Conservation (phyloP, 176 grass and related monocot species). For the Poa pratensis region DNA sequence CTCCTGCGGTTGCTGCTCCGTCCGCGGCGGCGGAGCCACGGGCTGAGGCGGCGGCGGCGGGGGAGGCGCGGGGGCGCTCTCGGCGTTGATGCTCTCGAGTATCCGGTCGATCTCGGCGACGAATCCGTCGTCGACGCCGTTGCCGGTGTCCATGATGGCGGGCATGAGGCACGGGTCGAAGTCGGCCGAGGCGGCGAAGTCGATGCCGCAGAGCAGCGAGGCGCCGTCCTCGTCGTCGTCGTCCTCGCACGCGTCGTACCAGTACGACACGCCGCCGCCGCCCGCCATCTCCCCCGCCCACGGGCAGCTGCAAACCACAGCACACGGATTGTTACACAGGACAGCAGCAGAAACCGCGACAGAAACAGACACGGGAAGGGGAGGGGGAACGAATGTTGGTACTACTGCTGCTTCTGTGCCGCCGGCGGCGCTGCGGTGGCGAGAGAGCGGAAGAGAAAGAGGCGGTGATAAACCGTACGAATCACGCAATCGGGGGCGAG, state of each 20-base stretch:
- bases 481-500: constrained; percentile 63
- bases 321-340: constrained; percentile 25
- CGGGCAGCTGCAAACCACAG: constrained; percentile 26
- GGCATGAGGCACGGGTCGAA: constrained; percentile 75
- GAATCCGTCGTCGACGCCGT: constrained; percentile 69
- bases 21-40: background rate
- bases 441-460: constrained; percentile 80
- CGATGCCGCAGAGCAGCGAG: constrained; percentile 68
- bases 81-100: constrained; percentile 90
- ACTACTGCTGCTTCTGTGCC: constrained; percentile 8
- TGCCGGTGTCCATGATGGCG: constrained; percentile 40
- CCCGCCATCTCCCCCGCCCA: constrained; percentile 34
- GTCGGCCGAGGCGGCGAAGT: constrained; percentile 64
- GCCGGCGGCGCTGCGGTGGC: background rate
- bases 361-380: background rate
- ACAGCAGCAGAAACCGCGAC: too few species aligned
- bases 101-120: constrained; percentile 93
- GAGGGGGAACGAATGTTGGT: constrained; percentile 46
- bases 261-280: constrained; percentile 65
- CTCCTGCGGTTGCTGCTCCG: background rate
- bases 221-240: constrained; percentile 11
- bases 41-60: background rate
- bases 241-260: constrained; percentile 95
- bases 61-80: background rate
- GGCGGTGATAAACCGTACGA: constrained; percentile 94